A percentile compares a stretch with the other conserved stretches of the same genome.
phyloP scores from a whole-genome alignment of 345 rosid species.

The Hypericum perforatum region DNA sequence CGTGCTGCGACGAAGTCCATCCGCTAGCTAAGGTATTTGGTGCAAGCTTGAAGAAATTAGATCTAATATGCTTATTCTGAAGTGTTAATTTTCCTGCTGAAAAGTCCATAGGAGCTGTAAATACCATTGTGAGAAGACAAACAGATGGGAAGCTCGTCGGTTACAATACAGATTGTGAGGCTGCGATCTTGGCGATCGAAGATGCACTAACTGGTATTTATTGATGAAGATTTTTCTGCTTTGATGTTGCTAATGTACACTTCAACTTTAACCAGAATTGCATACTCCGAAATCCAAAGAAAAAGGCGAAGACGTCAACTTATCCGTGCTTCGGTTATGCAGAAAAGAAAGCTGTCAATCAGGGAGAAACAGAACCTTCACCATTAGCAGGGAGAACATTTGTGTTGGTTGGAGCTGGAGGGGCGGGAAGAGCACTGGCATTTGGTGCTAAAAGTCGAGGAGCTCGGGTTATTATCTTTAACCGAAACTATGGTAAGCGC shows the following conservation, averaged over 20 bases:
- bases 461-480: slow-evolving; percentile 19
- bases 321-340: slow-evolving; percentile 2
- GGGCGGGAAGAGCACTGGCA: slow-evolving; percentile 28
- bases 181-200: slow-evolving; percentile 38
- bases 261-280: too few relatives aligned
- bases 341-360: slow-evolving; percentile 10
- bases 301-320: neutral
- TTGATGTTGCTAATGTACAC: neutral
- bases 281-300: too few relatives aligned
- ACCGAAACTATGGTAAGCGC: slow-evolving; percentile 20
- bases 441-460: slow-evolving; percentile 24
- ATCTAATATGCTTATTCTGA: neutral
- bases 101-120: slow-evolving; percentile 40
- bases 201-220: slow-evolving; percentile 28
- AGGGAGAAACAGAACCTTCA: slow-evolving; percentile 12
- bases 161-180: slow-evolving; percentile 40
- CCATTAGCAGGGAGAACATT: slow-evolving; percentile 21
- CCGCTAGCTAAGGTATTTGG: slow-evolving; percentile 33
- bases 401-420: slow-evolving; percentile 27
- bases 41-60: too few relatives aligned
- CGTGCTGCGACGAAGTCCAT: slow-evolving; percentile 38
- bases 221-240: neutral
- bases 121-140: slow-evolving; percentile 36
- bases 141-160: slow-evolving; percentile 34
- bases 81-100: neutral